These are phyloP conservation scores for Clausena lansium DNA, from an alignment of 345 rosid genomes.

Conservation along the genomic window DNA sequence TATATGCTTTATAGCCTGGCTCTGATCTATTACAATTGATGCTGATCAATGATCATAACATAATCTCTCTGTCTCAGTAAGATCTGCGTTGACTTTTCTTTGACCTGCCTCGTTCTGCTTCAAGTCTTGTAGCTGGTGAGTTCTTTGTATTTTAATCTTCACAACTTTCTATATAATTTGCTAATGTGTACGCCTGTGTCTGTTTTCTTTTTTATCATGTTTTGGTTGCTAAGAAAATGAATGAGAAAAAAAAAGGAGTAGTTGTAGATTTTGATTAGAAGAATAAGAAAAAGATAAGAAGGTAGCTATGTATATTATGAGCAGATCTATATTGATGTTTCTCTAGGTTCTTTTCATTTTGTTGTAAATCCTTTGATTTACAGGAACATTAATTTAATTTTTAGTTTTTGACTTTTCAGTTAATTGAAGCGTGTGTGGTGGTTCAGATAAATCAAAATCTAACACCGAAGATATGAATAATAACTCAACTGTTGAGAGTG, in stretches of 20 bases:
- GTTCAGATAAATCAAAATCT: slow-evolving; percentile 25
- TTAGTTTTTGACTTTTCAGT: slow-evolving; percentile 13
- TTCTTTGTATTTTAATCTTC: not conserved
- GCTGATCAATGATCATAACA: not conserved
- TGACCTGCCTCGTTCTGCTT: not conserved
- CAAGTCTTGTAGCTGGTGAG: slow-evolving; percentile 6
- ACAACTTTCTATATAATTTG: not conserved
- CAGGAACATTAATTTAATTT: not conserved
- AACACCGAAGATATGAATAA: slow-evolving; percentile 23
- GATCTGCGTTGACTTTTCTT: slow-evolving; percentile 3
- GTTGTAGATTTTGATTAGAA: not conserved
- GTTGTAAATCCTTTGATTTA: not conserved
- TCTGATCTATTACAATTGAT: no score
- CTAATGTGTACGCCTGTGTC: not conserved
- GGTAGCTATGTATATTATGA: not conserved
- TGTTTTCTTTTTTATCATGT: not conserved
- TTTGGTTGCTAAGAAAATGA: slow-evolving; percentile 3
- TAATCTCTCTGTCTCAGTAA: not conserved
- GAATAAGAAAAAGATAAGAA: not conserved
- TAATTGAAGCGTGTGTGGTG: slow-evolving; percentile 33
- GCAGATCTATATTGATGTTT: not conserved
- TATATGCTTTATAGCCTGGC: no score
- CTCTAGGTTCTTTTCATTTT: not conserved
- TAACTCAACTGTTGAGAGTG: slow-evolving; percentile 26
- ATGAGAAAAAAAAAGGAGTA: not conserved